A percentile compares a stretch with the other conserved stretches of the same genome.
Evolutionary conservation across 257 asterid species (phyloP).

Genomic region (Nemophila menziesii): DNA sequence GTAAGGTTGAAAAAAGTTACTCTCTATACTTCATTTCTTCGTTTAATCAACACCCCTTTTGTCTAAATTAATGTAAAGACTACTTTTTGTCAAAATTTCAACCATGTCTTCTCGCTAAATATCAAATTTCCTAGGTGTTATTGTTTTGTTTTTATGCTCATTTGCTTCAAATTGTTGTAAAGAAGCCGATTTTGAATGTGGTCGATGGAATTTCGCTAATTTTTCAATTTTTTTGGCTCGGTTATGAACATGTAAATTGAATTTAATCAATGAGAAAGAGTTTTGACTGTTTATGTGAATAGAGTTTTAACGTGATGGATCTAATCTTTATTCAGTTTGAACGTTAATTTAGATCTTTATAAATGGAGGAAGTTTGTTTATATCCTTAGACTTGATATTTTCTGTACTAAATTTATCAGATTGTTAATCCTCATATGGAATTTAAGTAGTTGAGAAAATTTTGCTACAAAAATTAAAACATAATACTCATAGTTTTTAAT

Average conservation of each 20-base stretch:
- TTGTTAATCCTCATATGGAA: constrained; percentile 3
- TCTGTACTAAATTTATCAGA: constrained; percentile 4
- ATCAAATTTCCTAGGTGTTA: background rate
- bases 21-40: constrained; percentile 1
- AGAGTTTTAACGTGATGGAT: constrained; percentile 15
- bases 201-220: constrained; percentile 14
- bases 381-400: constrained; percentile 10
- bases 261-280: background rate
- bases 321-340: constrained; percentile 8
- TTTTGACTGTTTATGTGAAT: constrained; percentile 1
- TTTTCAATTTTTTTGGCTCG: background rate
- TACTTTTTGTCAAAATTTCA: background rate
- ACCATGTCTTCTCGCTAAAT: constrained; percentile 16
- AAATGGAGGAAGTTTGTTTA: constrained; percentile 9
- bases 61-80: constrained; percentile 3
- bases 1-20: constrained; percentile 8
- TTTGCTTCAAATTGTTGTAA: constrained; percentile 10
- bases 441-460: constrained; percentile 5
- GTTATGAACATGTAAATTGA: constrained; percentile 20
- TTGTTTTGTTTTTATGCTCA: constrained; percentile 6
- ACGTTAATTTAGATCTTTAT: constrained; percentile 14
- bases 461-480: constrained; percentile 1
- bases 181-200: background rate
- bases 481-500: too few relatives aligned
- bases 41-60: constrained; percentile 8